phyloP scores from a whole-genome alignment of 148 eudicot species.

The Vaccinium corymbosum region DNA sequence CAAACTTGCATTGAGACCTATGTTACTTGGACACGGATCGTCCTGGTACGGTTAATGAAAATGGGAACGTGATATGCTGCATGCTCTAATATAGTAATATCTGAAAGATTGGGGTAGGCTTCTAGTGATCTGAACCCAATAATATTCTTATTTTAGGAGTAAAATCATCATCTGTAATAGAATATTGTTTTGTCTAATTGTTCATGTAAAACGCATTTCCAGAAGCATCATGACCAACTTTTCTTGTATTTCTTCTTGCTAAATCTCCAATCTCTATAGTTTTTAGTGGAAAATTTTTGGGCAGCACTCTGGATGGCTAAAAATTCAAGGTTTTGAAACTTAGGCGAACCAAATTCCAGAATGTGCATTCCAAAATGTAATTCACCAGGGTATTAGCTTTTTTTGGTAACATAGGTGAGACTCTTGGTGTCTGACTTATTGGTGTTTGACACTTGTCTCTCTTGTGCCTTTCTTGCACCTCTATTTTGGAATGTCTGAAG shows the following conservation, averaged over 20 bases:
- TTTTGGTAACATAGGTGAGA: not conserved
- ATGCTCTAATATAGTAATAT: too few species aligned
- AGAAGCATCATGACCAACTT: not conserved
- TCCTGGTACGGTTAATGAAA: not conserved
- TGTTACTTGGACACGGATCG: not conserved
- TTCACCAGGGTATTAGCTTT: not conserved
- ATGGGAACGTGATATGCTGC: not conserved
- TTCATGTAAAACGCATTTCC: not conserved
- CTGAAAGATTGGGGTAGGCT: not conserved
- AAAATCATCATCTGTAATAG: not conserved
- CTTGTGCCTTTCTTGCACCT: not conserved
- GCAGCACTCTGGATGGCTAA: not conserved
- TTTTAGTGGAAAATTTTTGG: not conserved
- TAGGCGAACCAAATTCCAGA: not conserved
- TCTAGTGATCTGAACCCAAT: not conserved
- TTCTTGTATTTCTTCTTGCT: not conserved
- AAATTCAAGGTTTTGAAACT: not conserved
- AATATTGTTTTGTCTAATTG: not conserved
- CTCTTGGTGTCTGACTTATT: not conserved
- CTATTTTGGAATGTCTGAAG: not conserved
- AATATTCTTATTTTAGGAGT: not conserved
- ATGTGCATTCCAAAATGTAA: not conserved
- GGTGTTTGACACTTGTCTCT: not conserved
- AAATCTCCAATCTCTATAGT: not conserved
- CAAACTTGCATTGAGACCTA: not conserved